Evolutionary conservation across 176 grass and related monocot genomes (phyloP).

Genomic region (Oryza coarctata): DNA sequence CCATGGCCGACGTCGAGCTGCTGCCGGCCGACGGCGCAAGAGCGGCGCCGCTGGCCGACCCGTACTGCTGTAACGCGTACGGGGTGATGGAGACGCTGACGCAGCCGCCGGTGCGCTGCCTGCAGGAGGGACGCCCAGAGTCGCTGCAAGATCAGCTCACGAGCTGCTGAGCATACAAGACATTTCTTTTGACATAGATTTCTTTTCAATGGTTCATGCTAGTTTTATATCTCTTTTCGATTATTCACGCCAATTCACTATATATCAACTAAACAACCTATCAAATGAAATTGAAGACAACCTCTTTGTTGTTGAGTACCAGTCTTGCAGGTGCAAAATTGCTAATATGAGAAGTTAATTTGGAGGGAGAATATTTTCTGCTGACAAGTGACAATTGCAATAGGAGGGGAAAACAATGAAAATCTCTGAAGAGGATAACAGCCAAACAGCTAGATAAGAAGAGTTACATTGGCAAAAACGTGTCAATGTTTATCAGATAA

Average conservation of each 20-base stretch:
- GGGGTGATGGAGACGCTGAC: slow-evolving; percentile 55
- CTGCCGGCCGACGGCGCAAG: slow-evolving; percentile 39
- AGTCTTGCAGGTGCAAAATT: neutral
- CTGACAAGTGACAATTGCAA: neutral
- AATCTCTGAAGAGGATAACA: neutral
- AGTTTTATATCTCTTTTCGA: neutral
- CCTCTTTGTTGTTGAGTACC: neutral
- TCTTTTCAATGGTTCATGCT: neutral
- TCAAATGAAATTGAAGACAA: neutral
- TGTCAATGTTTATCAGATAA: neutral
- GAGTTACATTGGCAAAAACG: neutral
- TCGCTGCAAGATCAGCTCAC: slow-evolving; percentile 59
- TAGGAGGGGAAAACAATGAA: neutral
- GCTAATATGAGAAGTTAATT: neutral
- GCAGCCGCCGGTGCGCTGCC: slow-evolving; percentile 60
- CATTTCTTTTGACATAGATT: neutral
- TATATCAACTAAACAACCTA: neutral
- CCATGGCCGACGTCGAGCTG: slow-evolving; percentile 71
- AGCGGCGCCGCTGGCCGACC: slow-evolving; percentile 32
- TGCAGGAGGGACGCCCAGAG: slow-evolving; percentile 72
- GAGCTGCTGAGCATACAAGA: slow-evolving; percentile 34
- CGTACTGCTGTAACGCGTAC: slow-evolving; percentile 83
- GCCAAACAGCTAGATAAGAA: neutral
- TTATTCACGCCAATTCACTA: neutral
- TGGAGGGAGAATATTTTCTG: neutral